A percentile compares a stretch with the other conserved stretches of the same genome.
Conservation (phyloP, 108 stramenopile species). For the Nitzschia sp. region DNA sequence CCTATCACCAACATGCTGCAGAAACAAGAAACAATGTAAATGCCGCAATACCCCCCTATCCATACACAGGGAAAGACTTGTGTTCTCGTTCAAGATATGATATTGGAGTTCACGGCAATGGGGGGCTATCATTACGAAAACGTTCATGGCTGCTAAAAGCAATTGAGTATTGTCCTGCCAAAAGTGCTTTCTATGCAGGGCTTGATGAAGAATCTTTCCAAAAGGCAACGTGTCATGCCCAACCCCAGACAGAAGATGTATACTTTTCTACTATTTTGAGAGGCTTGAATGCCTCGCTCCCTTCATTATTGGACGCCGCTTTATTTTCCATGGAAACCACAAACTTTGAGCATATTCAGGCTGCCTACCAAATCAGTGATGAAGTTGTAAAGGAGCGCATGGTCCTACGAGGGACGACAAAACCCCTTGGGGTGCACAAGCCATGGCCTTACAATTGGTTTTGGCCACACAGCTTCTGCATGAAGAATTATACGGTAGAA, state of each 20-base stretch:
- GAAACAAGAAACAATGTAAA: too few species aligned
- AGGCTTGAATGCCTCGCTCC: slow-evolving; percentile 13
- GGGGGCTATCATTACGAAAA: slow-evolving; percentile 9
- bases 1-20: neutral
- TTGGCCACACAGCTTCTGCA: too few species aligned
- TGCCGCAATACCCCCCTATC: neutral
- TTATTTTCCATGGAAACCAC: slow-evolving; percentile 24
- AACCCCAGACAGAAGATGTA: slow-evolving; percentile 3
- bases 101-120: slow-evolving; percentile 22
- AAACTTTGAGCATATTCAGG: too few species aligned
- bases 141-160: slow-evolving; percentile 16
- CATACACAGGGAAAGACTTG: neutral
- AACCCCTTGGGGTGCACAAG: too few species aligned
- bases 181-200: neutral
- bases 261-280: slow-evolving; percentile 25
- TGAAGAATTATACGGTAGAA: too few species aligned
- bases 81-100: slow-evolving; percentile 1
- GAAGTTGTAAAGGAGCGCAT: too few species aligned
- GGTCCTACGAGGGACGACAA: too few species aligned
- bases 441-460: too few species aligned
- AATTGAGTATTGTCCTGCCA: slow-evolving; percentile 14
- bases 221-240: neutral
- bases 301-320: slow-evolving; percentile 6
- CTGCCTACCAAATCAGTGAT: too few species aligned
- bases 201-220: neutral